A percentile compares a stretch with the other conserved stretches of the same genome.
Conservation (phyloP, 345 rosid species). For the Arabidopsis suecica region DNA sequence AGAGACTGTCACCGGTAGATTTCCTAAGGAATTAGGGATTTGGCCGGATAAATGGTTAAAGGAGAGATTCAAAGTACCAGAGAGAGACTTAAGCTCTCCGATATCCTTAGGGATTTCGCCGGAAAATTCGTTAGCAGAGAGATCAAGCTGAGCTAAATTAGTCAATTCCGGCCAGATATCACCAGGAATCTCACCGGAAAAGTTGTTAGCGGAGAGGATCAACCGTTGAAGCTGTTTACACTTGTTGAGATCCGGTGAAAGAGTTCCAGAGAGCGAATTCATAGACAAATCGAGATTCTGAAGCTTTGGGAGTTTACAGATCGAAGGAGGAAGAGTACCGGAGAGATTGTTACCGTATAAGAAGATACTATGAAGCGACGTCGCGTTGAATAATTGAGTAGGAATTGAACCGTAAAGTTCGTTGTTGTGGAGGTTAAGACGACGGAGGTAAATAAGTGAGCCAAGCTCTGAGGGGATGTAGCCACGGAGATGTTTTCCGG, state of each 20-base stretch:
- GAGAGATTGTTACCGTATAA: conserved; percentile 86
- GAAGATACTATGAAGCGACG: conserved; percentile 84
- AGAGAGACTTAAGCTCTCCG: conserved; percentile 75
- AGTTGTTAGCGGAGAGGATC: conserved; percentile 65
- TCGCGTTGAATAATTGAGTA: conserved; percentile 77
- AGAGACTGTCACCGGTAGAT: conserved; percentile 81
- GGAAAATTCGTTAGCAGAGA: conserved; percentile 67
- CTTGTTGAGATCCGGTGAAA: conserved; percentile 58
- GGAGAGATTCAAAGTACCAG: conserved; percentile 83
- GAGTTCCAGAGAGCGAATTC: conserved; percentile 76
- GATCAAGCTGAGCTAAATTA: conserved; percentile 79
- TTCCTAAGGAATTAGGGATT: conserved; percentile 79
- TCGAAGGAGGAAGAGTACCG: conserved; percentile 73
- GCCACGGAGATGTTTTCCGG: conserved; percentile 78
- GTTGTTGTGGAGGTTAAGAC: conserved; percentile 83
- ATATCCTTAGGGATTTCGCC: conserved; percentile 75
- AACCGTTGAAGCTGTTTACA: conserved; percentile 87
- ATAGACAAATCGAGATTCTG: conserved; percentile 89
- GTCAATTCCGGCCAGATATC: conserved; percentile 82
- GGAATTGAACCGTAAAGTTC: conserved; percentile 80
- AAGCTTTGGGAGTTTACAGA: conserved; percentile 73
- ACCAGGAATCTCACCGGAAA: conserved; percentile 71
- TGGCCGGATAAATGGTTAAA: conserved; percentile 74
- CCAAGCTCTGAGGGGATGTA: conserved; percentile 97
- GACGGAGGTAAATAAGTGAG: conserved; percentile 70